Conservation (phyloP, 78 protist genomes). For the Andalucia godoyi region DNA sequence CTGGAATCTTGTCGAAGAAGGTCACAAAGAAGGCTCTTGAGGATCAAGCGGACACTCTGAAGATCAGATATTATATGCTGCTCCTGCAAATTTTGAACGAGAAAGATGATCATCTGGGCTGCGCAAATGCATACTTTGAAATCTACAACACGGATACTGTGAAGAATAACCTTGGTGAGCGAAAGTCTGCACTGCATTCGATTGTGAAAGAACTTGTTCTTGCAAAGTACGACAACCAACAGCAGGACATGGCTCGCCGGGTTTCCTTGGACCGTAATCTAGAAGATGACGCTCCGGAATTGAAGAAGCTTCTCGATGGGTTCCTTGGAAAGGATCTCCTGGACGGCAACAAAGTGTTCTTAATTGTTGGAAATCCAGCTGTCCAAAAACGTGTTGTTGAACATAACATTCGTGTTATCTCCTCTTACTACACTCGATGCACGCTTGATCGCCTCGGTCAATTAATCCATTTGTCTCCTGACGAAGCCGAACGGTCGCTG, state of each 20-base stretch:
- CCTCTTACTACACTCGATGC: background rate
- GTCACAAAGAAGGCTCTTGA: background rate
- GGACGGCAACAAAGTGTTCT: too few relatives aligned
- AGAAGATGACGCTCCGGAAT: background rate
- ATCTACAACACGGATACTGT: background rate
- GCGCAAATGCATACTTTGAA: background rate
- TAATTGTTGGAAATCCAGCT: too few relatives aligned
- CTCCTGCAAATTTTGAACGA: background rate
- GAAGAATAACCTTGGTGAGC: background rate
- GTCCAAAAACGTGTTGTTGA: background rate
- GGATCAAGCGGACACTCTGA: background rate
- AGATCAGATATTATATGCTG: background rate
- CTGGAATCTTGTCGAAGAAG: background rate
- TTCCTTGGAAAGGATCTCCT: too few relatives aligned
- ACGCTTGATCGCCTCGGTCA: background rate
- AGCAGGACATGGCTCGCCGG: background rate
- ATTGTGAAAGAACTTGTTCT: background rate
- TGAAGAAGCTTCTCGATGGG: background rate
- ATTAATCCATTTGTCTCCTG: background rate
- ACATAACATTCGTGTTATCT: slow-evolving; percentile 4
- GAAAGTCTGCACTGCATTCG: background rate
- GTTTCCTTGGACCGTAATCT: background rate
- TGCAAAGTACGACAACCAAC: background rate
- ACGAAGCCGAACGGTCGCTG: background rate
- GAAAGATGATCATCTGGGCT: background rate